Base-by-base conservation (phyloP, 331 rosid genomes). In the Quercus lobata region DNA sequence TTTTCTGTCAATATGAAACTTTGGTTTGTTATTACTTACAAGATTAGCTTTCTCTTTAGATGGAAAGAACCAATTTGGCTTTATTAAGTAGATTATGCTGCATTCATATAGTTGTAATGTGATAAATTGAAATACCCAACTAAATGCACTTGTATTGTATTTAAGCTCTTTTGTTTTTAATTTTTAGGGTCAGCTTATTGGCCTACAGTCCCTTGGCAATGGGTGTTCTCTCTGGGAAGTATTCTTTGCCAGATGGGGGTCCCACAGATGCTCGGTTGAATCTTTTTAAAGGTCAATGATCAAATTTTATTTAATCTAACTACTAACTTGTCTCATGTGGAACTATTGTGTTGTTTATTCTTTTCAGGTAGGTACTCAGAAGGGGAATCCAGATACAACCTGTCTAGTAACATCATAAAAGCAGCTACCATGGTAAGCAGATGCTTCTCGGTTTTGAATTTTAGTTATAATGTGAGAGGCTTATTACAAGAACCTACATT, bases 221-320 rank as follows among this genome's bases (percentile, higher is more conserved):
- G 98, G 98, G 98, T 46, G 86, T 95, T 77, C 98, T 95, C 78
- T 89, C 97, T 70, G 97, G 98, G 84, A 95, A 95, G 86, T 95
- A 95, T 76, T 84, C 86, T 82, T 81, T 79, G 35, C 83, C 82
- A 1, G 86, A 80, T 22, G 92, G 91, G 29, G 94, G 96, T 83
- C 86, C 91, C 0, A 21, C 77, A 25, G 91, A 91, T 81, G 92
- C 96, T 70, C 90, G 96, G 71, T 81, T 94, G 79, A 92, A 92
- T 88, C 81, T 85, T 72, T 95, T 85, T 80, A 91, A 86, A 91
- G 98, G 98, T 94, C 22, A 41, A 1, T 76, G 74, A 27, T 71
- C 32, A 76, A 52, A 71, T 77, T 69, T 35, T 70, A 21, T 41
- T 10, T 44, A 12, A 57, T 46, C 25, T 58, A 78, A 71, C 32